These are phyloP conservation scores for Blastobotrys raffinosifermentans DNA, from an alignment of 1,139 yeast genomes.

Conservation along the genomic window DNA sequence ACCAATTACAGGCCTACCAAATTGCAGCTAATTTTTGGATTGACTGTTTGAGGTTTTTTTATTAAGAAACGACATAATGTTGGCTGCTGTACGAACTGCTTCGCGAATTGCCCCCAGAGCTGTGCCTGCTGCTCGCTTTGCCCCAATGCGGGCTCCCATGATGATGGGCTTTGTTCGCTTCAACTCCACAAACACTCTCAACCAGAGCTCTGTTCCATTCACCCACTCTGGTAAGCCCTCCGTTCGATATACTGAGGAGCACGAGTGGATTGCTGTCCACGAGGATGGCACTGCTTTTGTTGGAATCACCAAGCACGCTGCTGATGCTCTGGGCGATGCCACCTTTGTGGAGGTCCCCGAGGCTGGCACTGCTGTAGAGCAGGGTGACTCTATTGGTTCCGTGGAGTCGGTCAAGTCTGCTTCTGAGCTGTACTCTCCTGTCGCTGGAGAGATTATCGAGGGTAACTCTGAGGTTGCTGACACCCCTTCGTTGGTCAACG, in stretches of 20 bases:
- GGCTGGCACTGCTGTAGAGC: constrained; percentile 55
- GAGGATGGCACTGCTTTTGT: constrained; percentile 69
- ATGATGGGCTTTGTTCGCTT: constrained; percentile 12
- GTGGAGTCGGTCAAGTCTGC: constrained; percentile 96
- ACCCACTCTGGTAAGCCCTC: constrained; percentile 40
- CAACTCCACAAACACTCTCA: constrained; percentile 39
- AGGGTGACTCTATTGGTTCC: constrained; percentile 84
- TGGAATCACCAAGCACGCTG: constrained; percentile 93
- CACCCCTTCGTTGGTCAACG: constrained; percentile 72
- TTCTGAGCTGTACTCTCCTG: constrained; percentile 87
- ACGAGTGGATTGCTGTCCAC: constrained; percentile 92
- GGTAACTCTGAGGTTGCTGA: constrained; percentile 62
- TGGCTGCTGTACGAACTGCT: constrained; percentile 15
- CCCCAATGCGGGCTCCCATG: constrained; percentile 11
- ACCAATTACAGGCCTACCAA: too few species aligned
- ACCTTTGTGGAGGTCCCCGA: constrained; percentile 90
- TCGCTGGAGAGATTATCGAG: constrained; percentile 68
- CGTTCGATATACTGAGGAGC: constrained; percentile 78
- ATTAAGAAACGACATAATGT: constrained; percentile 7
- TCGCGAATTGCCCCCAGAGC: constrained; percentile 12
- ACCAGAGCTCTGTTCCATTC: constrained; percentile 47
- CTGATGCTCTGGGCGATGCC: constrained; percentile 97
- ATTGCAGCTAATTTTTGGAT: too few species aligned
- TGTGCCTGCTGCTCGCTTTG: constrained; percentile 11
- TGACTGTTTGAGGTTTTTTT: too few species aligned